These are phyloP conservation scores for Podospora conica DNA, from an alignment of 495 filamentous ascomycete species.

Conservation along the genomic window DNA sequence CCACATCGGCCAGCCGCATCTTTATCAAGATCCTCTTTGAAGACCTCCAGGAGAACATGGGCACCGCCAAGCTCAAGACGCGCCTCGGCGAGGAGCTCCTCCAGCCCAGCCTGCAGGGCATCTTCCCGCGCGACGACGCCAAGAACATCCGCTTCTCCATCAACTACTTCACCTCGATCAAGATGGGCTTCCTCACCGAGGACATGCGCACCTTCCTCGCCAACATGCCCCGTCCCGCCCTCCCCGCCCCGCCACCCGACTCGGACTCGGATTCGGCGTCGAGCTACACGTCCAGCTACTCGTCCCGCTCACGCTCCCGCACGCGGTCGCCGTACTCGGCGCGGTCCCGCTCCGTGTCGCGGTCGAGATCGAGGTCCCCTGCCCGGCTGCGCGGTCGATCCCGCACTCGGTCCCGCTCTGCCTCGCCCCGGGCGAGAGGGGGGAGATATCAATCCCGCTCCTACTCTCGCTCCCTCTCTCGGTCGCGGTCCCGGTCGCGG, in stretches of 20 bases:
- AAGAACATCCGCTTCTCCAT: conserved; percentile 92
- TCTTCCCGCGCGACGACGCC: conserved; percentile 87
- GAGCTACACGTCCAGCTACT: conserved; percentile 59
- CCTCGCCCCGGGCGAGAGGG: background rate
- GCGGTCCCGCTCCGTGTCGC: conserved; percentile 21
- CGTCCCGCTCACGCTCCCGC: conserved; percentile 38
- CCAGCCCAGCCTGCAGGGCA: conserved; percentile 69
- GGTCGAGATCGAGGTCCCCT: conserved; percentile 28
- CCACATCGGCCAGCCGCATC: conserved; percentile 88
- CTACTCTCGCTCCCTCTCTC: background rate
- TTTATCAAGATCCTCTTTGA: conserved; percentile 98
- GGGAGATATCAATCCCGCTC: background rate
- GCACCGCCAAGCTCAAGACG: conserved; percentile 68
- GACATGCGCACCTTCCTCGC: conserved; percentile 88
- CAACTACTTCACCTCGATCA: conserved; percentile 98
- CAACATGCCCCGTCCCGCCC: conserved; percentile 71
- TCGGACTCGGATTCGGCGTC: conserved; percentile 57
- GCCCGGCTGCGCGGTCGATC: conserved; percentile 22
- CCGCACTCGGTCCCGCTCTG: conserved; percentile 13
- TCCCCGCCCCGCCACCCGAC: conserved; percentile 56
- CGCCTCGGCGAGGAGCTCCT: conserved; percentile 72
- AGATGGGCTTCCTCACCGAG: conserved; percentile 89
- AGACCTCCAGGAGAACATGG: conserved; percentile 80
- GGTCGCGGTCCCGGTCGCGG: conserved; percentile 8
- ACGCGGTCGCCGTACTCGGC: conserved; percentile 34